Evolutionary conservation across 129 eudicot species (phyloP).

Genomic region (Pittosporum tobira): DNA sequence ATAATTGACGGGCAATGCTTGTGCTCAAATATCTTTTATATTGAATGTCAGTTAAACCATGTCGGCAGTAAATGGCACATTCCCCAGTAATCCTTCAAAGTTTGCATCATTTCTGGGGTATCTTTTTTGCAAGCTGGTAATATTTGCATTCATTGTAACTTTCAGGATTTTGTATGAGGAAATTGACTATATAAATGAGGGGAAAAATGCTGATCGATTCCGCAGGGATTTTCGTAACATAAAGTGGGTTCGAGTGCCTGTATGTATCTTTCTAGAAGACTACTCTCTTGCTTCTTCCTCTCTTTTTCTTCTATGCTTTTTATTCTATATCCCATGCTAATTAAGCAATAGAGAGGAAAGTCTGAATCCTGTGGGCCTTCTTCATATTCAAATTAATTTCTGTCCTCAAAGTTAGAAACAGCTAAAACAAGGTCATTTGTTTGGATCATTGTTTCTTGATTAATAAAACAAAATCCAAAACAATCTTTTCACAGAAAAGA

Average conservation of each 20-base stretch:
- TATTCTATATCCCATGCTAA: no score
- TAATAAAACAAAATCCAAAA: no score
- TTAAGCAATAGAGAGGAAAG: background rate
- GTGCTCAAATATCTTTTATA: background rate
- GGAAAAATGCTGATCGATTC: constrained; percentile 96
- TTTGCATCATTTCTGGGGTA: background rate
- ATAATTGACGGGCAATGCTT: background rate
- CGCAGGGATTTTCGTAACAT: constrained; percentile 94
- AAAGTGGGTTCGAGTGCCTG: constrained; percentile 99
- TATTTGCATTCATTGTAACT: constrained; percentile 5
- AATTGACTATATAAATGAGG: constrained; percentile 94
- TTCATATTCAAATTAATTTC: background rate
- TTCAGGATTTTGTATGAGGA: constrained; percentile 91
- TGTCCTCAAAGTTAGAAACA: background rate
- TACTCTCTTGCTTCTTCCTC: constrained; percentile 4
- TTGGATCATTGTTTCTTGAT: no score
- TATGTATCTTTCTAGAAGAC: constrained; percentile 41
- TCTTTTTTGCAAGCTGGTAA: background rate
- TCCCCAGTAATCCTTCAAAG: background rate
- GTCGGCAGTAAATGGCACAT: background rate
- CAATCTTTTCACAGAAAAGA: no score
- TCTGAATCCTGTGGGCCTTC: background rate
- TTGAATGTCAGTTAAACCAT: background rate
- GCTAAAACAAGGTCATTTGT: background rate
- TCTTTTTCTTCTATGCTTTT: background rate